Conservation (phyloP, 192 early-diverging fungal genomes). For the Coemansia sp. region DNA sequence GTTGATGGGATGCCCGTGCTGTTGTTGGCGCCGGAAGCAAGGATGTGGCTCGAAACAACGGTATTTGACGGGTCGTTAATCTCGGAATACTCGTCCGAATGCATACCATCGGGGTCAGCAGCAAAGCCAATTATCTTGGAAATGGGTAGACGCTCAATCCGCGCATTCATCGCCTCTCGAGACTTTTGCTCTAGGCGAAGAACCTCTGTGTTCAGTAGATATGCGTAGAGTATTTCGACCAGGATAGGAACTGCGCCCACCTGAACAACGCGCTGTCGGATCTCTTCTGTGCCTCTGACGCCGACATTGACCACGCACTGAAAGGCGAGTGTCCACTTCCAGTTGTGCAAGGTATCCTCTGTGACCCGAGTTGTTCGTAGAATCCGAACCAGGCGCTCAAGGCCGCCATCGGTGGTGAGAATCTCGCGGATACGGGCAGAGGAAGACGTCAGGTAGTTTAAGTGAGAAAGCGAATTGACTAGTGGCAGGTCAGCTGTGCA, state of each 20-base stretch:
- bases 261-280: slow-evolving; percentile 82
- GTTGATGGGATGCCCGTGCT: slow-evolving; percentile 32
- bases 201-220: slow-evolving; percentile 42
- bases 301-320: slow-evolving; percentile 88
- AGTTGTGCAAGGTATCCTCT: slow-evolving; percentile 70
- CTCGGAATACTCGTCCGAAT: slow-evolving; percentile 30
- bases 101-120: slow-evolving; percentile 13
- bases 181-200: slow-evolving; percentile 49
- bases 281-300: slow-evolving; percentile 76
- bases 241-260: slow-evolving; percentile 84
- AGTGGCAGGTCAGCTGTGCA: slow-evolving; percentile 86
- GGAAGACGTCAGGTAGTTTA: slow-evolving; percentile 83
- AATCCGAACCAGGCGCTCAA: slow-evolving; percentile 85
- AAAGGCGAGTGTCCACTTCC: slow-evolving; percentile 83
- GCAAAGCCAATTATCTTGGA: slow-evolving; percentile 45
- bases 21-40: slow-evolving; percentile 51
- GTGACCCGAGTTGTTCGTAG: slow-evolving; percentile 68
- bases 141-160: slow-evolving; percentile 23
- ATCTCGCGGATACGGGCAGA: slow-evolving; percentile 80
- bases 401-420: slow-evolving; percentile 83
- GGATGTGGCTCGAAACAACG: slow-evolving; percentile 40
- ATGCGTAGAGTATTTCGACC: slow-evolving; percentile 70
- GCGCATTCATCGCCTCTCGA: slow-evolving; percentile 37
- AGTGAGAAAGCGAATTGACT: slow-evolving; percentile 85
- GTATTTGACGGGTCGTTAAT: slow-evolving; percentile 47